These are phyloP conservation scores for Colletotrichum noveboracense DNA, from an alignment of 2,329 filamentous ascomycete species.

Conservation along the genomic window DNA sequence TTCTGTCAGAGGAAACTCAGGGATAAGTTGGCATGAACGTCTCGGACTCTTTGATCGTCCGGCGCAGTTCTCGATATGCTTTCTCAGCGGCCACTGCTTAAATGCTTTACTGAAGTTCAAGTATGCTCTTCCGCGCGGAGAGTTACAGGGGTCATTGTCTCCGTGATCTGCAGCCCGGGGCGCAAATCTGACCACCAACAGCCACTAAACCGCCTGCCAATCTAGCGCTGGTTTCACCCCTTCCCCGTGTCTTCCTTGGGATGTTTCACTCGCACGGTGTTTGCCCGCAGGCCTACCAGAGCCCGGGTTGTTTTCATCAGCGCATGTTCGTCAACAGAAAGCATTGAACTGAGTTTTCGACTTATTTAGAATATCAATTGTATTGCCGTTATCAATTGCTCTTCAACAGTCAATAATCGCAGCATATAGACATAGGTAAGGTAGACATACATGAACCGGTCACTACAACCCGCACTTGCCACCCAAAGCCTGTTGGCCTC, in stretches of 20 bases:
- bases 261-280: constrained; percentile 7
- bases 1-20: not conserved
- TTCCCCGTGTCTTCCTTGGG: not conserved
- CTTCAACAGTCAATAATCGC: no score
- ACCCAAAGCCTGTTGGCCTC: not conserved
- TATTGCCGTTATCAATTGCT: accelerated
- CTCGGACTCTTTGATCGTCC: not conserved
- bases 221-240: not conserved
- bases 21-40: not conserved
- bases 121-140: not conserved
- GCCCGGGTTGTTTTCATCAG: not conserved
- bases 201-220: not conserved
- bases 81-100: not conserved
- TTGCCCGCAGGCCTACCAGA: not conserved
- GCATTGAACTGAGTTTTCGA: not conserved
- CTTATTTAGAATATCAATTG: not conserved
- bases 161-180: not conserved
- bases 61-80: not conserved
- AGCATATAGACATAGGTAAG: no score
- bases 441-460: accelerated
- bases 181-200: not conserved
- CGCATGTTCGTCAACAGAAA: not conserved
- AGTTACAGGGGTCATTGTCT: not conserved
- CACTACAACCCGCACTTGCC: not conserved
- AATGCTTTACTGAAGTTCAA: not conserved